Percentiles rank a stretch among this genome's conserved stretches.
phyloP scores from a whole-genome alignment of 371 early-diverging fungal species.

The Blakeslea trispora region DNA sequence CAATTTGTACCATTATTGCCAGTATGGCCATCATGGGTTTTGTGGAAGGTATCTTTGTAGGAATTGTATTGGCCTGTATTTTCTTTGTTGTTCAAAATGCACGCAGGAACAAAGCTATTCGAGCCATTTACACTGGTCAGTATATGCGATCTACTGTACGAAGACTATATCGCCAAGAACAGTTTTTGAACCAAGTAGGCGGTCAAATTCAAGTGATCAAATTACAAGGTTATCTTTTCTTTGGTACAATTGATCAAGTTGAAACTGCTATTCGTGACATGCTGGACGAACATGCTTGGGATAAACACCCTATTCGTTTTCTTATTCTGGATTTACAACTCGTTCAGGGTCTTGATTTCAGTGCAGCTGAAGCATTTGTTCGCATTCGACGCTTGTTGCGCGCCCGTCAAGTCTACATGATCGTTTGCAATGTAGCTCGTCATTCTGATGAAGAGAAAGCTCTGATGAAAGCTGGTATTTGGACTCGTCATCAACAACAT shows the following conservation, averaged over 20 bases:
- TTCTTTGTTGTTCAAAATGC: constrained; percentile 92
- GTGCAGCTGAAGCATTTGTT: constrained; percentile 93
- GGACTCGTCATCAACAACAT: constrained; percentile 51
- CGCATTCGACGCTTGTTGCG: constrained; percentile 78
- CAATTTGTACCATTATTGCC: constrained; percentile 81
- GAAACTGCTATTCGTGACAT: constrained; percentile 75
- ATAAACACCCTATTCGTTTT: constrained; percentile 74
- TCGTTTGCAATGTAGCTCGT: constrained; percentile 76
- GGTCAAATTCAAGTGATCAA: constrained; percentile 86
- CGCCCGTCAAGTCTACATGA: constrained; percentile 75
- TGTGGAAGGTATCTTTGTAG: constrained; percentile 92
- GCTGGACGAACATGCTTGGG: constrained; percentile 66
- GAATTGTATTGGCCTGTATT: constrained; percentile 89
- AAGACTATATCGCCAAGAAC: constrained; percentile 85
- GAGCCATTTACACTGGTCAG: constrained; percentile 77
- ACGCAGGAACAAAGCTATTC: constrained; percentile 71
- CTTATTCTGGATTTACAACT: constrained; percentile 87
- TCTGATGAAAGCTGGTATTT: constrained; percentile 76
- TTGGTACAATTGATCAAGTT: constrained; percentile 90
- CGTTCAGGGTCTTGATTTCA: constrained; percentile 93
- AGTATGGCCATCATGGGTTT: constrained; percentile 90
- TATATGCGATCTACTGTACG: constrained; percentile 88
- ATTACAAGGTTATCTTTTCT: constrained; percentile 93
- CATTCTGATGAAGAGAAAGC: constrained; percentile 73
- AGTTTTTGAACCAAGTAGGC: constrained; percentile 81